Evolutionary conservation across 768 basidiomycete genomes (phyloP).

Genomic region (Daedalea quercina): DNA sequence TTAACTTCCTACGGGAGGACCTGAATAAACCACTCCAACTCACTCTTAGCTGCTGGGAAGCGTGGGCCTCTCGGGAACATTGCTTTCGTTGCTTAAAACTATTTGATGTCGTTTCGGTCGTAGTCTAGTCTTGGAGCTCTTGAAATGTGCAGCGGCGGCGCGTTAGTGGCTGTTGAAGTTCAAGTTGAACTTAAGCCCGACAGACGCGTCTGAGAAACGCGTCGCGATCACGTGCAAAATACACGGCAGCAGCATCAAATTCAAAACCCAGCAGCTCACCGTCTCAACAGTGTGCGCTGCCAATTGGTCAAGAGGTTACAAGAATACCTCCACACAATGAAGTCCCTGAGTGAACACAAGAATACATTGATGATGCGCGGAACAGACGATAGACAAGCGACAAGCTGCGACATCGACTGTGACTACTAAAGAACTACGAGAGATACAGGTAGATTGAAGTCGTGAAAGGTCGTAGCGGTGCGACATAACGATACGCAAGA

Average conservation of each 20-base stretch:
- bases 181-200: not conserved
- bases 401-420: not conserved
- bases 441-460: not conserved
- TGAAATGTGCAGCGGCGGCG: not conserved
- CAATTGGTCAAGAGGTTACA: too few species aligned
- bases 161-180: not conserved
- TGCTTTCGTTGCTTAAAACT: too few species aligned
- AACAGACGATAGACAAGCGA: not conserved
- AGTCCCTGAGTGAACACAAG: not conserved
- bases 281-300: too few species aligned
- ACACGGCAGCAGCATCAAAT: not conserved
- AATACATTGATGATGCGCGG: not conserved
- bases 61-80: conserved; percentile 46
- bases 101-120: too few species aligned
- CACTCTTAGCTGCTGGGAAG: conserved; percentile 25
- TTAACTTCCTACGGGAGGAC: too few species aligned
- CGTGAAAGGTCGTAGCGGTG: not conserved
- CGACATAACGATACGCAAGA: not conserved
- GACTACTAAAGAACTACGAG: not conserved
- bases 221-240: not conserved
- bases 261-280: too few species aligned
- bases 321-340: too few species aligned
- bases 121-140: too few species aligned
- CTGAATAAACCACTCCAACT: too few species aligned
- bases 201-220: not conserved